Percentiles rank a stretch among this genome's conserved stretches.
phyloP scores from a whole-genome alignment of 2,329 filamentous ascomycete genomes.

The Neopestalotiopsis sp. region DNA sequence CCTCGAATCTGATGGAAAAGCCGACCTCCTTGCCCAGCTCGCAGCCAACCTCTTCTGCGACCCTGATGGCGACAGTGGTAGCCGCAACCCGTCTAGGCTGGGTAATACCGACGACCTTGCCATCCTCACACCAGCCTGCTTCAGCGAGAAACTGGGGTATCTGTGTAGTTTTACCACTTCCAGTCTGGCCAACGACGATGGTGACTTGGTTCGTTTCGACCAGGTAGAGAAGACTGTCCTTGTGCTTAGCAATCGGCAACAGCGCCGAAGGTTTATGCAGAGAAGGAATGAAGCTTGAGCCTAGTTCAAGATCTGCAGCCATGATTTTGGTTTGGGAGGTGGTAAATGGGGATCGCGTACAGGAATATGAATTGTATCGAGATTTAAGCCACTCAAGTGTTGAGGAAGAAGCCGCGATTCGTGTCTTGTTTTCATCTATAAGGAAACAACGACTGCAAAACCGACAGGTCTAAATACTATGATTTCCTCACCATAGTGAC shows the following conservation, averaged over 20 bases:
- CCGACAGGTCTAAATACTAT: no score
- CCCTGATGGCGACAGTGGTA: constrained; percentile 85
- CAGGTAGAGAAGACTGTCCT: constrained; percentile 80
- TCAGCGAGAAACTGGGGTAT: constrained; percentile 89
- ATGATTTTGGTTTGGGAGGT: constrained; percentile 39
- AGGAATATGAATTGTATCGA: neutral
- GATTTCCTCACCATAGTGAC: neutral
- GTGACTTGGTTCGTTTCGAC: constrained; percentile 85
- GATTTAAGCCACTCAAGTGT: neutral
- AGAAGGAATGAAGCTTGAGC: constrained; percentile 73
- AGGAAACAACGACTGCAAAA: no score
- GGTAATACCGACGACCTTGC: constrained; percentile 85
- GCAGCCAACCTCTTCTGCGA: constrained; percentile 88
- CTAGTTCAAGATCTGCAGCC: constrained; percentile 60
- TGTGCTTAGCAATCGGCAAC: constrained; percentile 86
- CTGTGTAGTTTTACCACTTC: constrained; percentile 94
- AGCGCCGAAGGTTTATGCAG: constrained; percentile 85
- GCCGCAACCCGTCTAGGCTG: constrained; percentile 93
- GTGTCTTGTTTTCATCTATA: neutral
- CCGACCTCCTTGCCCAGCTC: constrained; percentile 89
- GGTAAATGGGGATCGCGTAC: neutral
- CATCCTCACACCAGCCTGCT: constrained; percentile 86
- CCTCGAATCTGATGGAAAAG: constrained; percentile 92
- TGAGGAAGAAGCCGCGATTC: neutral
- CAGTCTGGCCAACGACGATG: constrained; percentile 91